Evolutionary conservation across 257 asterid species (phyloP).

Genomic region (Agastache rugosa): DNA sequence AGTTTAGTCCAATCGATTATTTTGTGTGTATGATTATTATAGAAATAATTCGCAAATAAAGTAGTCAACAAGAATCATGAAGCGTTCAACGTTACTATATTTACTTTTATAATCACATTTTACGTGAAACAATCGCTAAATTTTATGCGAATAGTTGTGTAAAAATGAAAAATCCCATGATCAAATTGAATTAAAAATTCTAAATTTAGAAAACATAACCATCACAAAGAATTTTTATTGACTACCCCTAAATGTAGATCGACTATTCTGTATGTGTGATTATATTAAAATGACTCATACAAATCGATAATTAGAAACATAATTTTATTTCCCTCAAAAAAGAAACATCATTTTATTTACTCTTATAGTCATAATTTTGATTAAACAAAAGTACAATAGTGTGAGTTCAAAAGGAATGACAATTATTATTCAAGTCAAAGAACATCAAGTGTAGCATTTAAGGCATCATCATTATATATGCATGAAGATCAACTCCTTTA

Average conservation of each 20-base stretch:
- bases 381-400: neutral
- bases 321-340: no score
- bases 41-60: no score
- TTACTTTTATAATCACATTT: no score
- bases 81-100: neutral
- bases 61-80: neutral
- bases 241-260: no score
- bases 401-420: slow-evolving; percentile 28
- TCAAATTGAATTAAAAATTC: no score
- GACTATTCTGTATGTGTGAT: neutral
- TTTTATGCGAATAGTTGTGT: neutral
- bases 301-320: no score
- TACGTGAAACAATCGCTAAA: neutral
- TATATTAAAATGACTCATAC: neutral
- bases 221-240: no score
- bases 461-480: slow-evolving; percentile 24
- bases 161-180: no score
- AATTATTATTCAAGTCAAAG: slow-evolving; percentile 38
- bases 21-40: no score
- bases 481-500: neutral
- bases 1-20: no score
- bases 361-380: neutral
- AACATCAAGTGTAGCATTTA: slow-evolving; percentile 25
- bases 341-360: neutral
- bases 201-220: no score